Conservation (phyloP, 345 rosid genomes). For the Citrus hindsii region DNA sequence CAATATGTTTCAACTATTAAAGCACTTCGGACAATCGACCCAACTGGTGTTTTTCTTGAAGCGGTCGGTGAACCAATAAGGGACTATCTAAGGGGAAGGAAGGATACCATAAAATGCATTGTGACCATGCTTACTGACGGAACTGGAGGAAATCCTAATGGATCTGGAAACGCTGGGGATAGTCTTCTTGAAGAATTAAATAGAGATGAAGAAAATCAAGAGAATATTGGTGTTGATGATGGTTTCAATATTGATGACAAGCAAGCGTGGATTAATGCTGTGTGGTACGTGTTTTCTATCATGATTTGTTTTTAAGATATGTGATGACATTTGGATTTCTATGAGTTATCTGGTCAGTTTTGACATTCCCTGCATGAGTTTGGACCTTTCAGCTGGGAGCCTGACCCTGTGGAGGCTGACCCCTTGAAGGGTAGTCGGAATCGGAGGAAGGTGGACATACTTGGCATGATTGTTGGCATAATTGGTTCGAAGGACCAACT, state of each 20-base stretch:
- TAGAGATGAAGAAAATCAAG: slow-evolving; percentile 90
- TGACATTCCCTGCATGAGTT: slow-evolving; percentile 18
- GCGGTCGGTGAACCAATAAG: slow-evolving; percentile 96
- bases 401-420: slow-evolving; percentile 94
- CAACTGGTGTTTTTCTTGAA: slow-evolving; percentile 92
- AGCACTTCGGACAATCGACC: slow-evolving; percentile 91
- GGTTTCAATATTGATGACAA: slow-evolving; percentile 80
- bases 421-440: slow-evolving; percentile 80
- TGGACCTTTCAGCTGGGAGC: slow-evolving; percentile 77
- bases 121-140: slow-evolving; percentile 99
- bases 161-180: slow-evolving; percentile 82
- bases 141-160: slow-evolving; percentile 74
- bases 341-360: slow-evolving; percentile 10
- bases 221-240: slow-evolving; percentile 61
- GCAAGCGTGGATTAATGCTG: slow-evolving; percentile 84
- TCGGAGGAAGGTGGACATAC: slow-evolving; percentile 82
- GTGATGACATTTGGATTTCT: background rate
- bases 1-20: slow-evolving; percentile 96
- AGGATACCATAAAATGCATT: slow-evolving; percentile 94
- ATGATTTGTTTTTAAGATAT: background rate
- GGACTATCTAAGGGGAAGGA: slow-evolving; percentile 85
- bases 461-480: slow-evolving; percentile 92
- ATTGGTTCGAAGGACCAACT: slow-evolving; percentile 96
- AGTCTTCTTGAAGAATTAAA: slow-evolving; percentile 97
- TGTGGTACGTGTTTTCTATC: slow-evolving; percentile 36